phyloP scores from a whole-genome alignment of 768 basidiomycete species.

The Hirschioporus abietinus region DNA sequence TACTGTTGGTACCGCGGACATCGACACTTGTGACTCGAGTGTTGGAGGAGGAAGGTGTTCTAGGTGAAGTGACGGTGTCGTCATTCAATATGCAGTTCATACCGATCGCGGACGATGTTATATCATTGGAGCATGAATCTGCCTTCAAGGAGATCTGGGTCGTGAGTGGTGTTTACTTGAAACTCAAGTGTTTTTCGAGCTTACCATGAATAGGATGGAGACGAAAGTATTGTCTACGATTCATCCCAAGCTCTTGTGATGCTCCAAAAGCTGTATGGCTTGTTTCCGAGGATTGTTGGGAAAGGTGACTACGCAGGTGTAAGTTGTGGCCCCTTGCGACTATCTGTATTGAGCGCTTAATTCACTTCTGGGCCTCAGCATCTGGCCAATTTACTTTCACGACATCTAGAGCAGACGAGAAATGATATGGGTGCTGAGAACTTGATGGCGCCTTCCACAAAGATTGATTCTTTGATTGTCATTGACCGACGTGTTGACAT shows the following conservation, averaged over 20 bases:
- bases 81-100: conserved; percentile 93
- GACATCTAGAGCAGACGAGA: conserved; percentile 43
- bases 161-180: conserved; percentile 42
- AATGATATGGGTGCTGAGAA: conserved; percentile 33
- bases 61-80: conserved; percentile 86
- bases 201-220: conserved; percentile 64
- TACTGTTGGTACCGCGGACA: conserved; percentile 81
- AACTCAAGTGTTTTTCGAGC: conserved; percentile 6
- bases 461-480: conserved; percentile 82
- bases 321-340: conserved; percentile 19
- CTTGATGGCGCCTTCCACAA: conserved; percentile 44
- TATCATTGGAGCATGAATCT: conserved; percentile 83
- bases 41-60: conserved; percentile 94
- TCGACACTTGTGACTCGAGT: conserved; percentile 84
- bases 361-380: conserved; percentile 41
- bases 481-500: conserved; percentile 90
- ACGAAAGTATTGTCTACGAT: conserved; percentile 85
- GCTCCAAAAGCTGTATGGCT: conserved; percentile 79
- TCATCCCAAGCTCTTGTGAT: conserved; percentile 82
- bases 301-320: conserved; percentile 88
- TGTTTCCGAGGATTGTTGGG: conserved; percentile 86
- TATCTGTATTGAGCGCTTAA: background rate
- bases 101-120: conserved; percentile 86
- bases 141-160: conserved; percentile 90
- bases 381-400: conserved; percentile 65